Percentiles rank a stretch among this genome's conserved stretches.
Conservation (phyloP, 768 basidiomycete species). For the Sutorius australiensis region DNA sequence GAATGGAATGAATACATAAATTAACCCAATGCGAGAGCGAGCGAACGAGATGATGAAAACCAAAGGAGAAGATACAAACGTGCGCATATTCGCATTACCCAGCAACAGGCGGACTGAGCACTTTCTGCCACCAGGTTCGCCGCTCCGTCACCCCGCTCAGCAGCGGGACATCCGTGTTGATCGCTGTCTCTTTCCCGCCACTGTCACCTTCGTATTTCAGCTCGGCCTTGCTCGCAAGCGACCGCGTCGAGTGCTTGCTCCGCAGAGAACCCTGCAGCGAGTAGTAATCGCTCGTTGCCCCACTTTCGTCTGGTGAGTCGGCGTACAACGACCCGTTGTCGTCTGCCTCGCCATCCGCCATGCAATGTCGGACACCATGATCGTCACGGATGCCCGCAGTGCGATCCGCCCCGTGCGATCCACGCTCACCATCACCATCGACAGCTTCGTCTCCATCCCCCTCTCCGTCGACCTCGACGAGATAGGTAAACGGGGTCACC, state of each 20-base stretch:
- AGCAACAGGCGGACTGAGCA: constrained; percentile 18
- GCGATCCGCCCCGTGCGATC: neutral
- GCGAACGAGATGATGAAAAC: neutral
- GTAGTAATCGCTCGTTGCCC: constrained; percentile 27
- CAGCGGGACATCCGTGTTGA: constrained; percentile 1
- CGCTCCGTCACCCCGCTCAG: constrained; percentile 14
- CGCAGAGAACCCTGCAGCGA: constrained; percentile 24
- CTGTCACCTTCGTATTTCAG: constrained; percentile 1
- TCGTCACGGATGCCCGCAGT: neutral
- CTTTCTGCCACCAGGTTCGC: constrained; percentile 32
- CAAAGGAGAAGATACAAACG: neutral
- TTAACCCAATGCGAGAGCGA: neutral
- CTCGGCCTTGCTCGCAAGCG: constrained; percentile 12
- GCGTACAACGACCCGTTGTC: constrained; percentile 22
- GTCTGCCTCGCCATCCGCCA: constrained; percentile 5
- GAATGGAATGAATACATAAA: neutral
- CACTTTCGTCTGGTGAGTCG: constrained; percentile 17
- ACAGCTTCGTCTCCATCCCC: constrained; percentile 19
- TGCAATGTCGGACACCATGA: neutral
- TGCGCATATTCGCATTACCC: constrained; percentile 1
- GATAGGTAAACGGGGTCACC: constrained; percentile 37
- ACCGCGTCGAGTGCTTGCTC: constrained; percentile 18
- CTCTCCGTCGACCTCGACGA: constrained; percentile 27
- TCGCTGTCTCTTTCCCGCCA: neutral
- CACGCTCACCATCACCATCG: constrained; percentile 11